phyloP scores from a whole-genome alignment of 768 basidiomycete genomes.

The Pholiota conissans region DNA sequence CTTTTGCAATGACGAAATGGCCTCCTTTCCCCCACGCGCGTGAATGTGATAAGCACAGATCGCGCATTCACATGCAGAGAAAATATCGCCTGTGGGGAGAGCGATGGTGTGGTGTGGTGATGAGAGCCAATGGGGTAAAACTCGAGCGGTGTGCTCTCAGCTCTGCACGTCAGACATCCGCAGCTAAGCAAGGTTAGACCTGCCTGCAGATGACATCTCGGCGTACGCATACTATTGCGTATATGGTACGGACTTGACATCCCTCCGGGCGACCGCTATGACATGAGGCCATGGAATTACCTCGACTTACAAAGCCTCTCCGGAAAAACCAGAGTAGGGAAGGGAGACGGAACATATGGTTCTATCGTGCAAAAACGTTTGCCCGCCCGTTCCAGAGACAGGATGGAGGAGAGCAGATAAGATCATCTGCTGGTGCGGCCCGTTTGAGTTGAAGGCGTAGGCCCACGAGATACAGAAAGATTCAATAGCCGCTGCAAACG shows the following conservation, averaged over 20 bases:
- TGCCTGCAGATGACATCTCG: neutral
- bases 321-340: constrained; percentile 5
- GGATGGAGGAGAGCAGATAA: too few species aligned
- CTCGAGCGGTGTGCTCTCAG: neutral
- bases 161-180: neutral
- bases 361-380: neutral
- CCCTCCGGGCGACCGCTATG: neutral
- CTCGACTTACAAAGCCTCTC: neutral
- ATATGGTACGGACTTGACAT: neutral
- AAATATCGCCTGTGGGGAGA: neutral
- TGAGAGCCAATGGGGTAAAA: neutral
- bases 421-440: too few species aligned
- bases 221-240: neutral
- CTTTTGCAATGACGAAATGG: neutral
- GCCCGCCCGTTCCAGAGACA: neutral
- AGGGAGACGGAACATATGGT: neutral
- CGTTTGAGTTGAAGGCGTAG: too few species aligned
- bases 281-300: constrained; percentile 4
- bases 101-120: neutral
- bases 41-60: neutral
- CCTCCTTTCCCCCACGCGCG: too few species aligned
- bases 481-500: too few species aligned
- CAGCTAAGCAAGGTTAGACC: neutral
- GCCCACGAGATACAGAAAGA: too few species aligned
- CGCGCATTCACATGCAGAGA: neutral